These are phyloP conservation scores for Colletotrichum coccodes DNA, from an alignment of 2,329 filamentous ascomycete genomes.

Conservation along the genomic window DNA sequence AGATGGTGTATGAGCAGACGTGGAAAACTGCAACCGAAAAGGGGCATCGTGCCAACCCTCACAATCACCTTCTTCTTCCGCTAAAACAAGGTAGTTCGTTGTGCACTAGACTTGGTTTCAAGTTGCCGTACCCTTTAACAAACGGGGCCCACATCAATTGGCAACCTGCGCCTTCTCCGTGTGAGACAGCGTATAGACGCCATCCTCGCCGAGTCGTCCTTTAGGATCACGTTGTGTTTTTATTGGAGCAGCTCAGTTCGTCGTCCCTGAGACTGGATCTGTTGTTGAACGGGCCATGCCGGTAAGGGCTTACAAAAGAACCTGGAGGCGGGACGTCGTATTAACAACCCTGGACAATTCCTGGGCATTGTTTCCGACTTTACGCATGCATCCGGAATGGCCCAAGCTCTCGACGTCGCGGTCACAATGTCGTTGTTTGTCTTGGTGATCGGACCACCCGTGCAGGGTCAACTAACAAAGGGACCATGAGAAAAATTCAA, in stretches of 20 bases:
- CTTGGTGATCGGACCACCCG: not conserved
- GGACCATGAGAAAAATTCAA: constrained; percentile 16
- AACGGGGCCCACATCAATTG: not conserved
- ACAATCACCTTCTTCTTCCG: not conserved
- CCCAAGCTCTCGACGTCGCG: not conserved
- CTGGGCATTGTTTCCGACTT: not conserved
- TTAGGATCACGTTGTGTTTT: not conserved
- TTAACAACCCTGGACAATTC: not conserved
- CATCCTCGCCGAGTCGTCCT: not conserved
- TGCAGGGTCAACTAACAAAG: constrained; percentile 1
- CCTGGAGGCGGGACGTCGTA: not conserved
- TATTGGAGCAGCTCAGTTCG: not conserved
- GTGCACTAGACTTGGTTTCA: not conserved
- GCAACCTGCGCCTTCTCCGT: not conserved
- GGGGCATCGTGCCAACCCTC: not conserved
- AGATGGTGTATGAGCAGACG: not conserved
- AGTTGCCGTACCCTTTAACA: not conserved
- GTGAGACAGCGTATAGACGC: not conserved
- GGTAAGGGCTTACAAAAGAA: not conserved
- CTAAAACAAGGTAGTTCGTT: not conserved
- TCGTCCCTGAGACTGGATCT: not conserved
- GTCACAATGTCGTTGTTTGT: not conserved
- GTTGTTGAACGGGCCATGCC: not conserved
- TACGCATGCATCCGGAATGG: not conserved
- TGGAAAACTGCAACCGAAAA: not conserved